phyloP scores from a whole-genome alignment of 768 basidiomycete species.

The Serpula lacrymans region DNA sequence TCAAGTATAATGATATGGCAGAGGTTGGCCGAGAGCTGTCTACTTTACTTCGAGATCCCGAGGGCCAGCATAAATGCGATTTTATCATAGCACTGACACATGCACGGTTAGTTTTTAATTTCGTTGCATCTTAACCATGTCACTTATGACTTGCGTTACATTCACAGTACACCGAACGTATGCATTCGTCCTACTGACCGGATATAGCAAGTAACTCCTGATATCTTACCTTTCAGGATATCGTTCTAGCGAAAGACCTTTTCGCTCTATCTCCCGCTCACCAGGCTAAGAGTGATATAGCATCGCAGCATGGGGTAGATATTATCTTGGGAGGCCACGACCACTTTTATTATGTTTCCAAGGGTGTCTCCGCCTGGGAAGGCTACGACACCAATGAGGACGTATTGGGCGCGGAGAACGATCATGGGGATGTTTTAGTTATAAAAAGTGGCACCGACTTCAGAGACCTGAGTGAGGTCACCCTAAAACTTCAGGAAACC shows the following conservation, averaged over 20 bases:
- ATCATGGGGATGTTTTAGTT: constrained; percentile 65
- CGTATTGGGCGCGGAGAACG: constrained; percentile 67
- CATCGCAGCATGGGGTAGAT: constrained; percentile 70
- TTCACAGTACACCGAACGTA: constrained; percentile 27
- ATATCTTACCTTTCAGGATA: constrained; percentile 46
- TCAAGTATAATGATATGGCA: constrained; percentile 73
- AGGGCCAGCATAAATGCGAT: constrained; percentile 69
- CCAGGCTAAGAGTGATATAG: constrained; percentile 42
- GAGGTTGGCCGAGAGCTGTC: constrained; percentile 74
- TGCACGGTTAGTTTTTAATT: constrained; percentile 46
- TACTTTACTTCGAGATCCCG: constrained; percentile 63
- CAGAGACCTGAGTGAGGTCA: constrained; percentile 76
- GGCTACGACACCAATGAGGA: constrained; percentile 50
- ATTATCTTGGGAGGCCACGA: constrained; percentile 88
- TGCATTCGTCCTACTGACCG: constrained; percentile 1
- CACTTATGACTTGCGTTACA: constrained; percentile 11
- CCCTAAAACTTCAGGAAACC: constrained; percentile 56
- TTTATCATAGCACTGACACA: constrained; percentile 86
- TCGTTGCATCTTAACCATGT: constrained; percentile 30
- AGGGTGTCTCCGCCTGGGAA: constrained; percentile 65
- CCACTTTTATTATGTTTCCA: constrained; percentile 74
- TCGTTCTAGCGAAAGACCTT: constrained; percentile 64
- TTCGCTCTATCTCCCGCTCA: constrained; percentile 54
- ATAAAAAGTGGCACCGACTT: constrained; percentile 92
- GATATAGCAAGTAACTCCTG: not conserved